Evolutionary conservation across 495 filamentous ascomycete species (phyloP), one percentile per base, ranked within the genome.

Genomic region (Hypoxylon lienhwacheense): DNA sequence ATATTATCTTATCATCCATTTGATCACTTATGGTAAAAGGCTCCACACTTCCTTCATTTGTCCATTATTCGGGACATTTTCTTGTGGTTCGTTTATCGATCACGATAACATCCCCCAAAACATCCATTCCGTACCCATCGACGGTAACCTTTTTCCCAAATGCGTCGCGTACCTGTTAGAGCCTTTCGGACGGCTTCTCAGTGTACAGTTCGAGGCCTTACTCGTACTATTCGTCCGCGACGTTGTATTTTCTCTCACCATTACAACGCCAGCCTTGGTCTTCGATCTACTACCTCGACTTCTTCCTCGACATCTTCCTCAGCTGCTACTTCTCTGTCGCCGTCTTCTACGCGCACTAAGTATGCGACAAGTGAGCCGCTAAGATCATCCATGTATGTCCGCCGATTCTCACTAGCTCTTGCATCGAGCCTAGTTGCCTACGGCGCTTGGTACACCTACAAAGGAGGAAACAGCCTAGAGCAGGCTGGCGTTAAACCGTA

Each of bases 361-460:
- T 50, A 64, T 64, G 55, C 53, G 11, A 55, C 69, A 47, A 51
- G 47, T 54, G 68, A 71, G 43, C 72, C 73, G 47, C 68, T 77
- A 25, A 73, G 64, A 43, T 74, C 76, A 29, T 77, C 76, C 52
- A 78, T 78, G 76, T 77, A 73, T 61, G 47, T 75, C 57, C 74
- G 76, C 29, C 70, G 74, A 20, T 63, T 74, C 41, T 71, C 70
- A 6, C 56, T 75, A 43, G 73, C 69, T 17, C 45, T 77, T 34
- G 65, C 72, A 28, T 78, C 75, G 28, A 70, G 69, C 56, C 69
- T 78, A 43, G 71, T 78, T 21, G 76, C 73, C 43, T 78, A 77
- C 66, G 76, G 76, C 21, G 76, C 76, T 50, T 78, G 73, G 71
- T 76, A 76, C 55, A 64, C 66, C 19, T 78, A 77, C 62, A 62